Base-by-base conservation (phyloP, 257 asterid genomes). In the Paraleonurus japonicus region DNA sequence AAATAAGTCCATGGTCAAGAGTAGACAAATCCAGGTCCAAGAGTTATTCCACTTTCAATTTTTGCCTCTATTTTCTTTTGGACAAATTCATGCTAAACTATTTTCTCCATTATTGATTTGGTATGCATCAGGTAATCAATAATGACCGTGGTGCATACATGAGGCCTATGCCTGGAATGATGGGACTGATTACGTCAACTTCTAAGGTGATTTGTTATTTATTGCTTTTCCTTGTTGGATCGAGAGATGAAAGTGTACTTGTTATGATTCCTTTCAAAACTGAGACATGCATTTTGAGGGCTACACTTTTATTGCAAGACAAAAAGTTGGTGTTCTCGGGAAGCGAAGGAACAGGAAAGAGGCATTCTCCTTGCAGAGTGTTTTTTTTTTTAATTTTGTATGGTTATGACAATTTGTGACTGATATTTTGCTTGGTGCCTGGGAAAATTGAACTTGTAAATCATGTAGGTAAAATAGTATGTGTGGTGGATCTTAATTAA, bases 141-240 rank as follows among this genome's bases (percentile, higher is more conserved):
- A 91, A 88, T 82, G 96, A 91, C 70, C 90, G 90, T 74, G 98
- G 99, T 73, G 92, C 75, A 71, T 90, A 83, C 81, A 91, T 94
- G 97, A 88, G 97, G 84, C 90, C 97, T 23, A 87, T 93, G 89
- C 93, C 96, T 41, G 97, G 96, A 73, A 84, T 92, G 90, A 75
- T 95, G 80, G 93, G 96, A 41, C 62, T 89, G 72, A 80, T 81
- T 78, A 80, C 95, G 0, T 85, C 97, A 26, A 86, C 81, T 83
- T 84, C 91, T 58, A 94, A 94, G 88, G 99, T 88, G 80, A 48
- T 59, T 33, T 26, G 30, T 41, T 50, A 61, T 3, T 17, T 7
- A 51, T 57, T 51, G 10, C 11, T 43, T 55, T 61, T 17, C 35
- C 33, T 23, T 55, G 35, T 24, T 57, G 37, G 59, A 9, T 51